A percentile compares a stretch with the other conserved stretches of the same genome.
These are phyloP conservation scores for Ganoderma multipileum DNA, from an alignment of 1,284 basidiomycete genomes.

Conservation along the genomic window DNA sequence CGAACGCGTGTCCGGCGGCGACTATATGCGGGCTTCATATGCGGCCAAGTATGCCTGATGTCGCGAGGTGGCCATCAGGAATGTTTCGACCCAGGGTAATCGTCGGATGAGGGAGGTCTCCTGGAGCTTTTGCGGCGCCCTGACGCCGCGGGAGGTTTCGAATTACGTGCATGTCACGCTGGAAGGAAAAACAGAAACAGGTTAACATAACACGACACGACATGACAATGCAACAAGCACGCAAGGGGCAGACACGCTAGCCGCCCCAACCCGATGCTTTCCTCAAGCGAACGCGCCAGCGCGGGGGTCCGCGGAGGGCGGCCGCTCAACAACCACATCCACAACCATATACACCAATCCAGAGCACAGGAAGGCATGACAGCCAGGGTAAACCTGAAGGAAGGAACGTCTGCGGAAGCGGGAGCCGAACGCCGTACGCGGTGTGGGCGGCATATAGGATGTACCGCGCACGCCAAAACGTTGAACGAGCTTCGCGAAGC, in stretches of 20 bases:
- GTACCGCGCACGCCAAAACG: slow-evolving; percentile 1
- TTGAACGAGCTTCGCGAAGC: background rate
- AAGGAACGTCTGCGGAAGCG: background rate
- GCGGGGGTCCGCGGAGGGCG: background rate
- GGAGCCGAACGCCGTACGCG: background rate
- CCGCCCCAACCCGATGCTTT: background rate
- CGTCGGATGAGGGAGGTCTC: background rate
- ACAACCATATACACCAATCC: background rate
- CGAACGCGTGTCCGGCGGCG: background rate
- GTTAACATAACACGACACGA: background rate
- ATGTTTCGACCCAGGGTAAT: no score
- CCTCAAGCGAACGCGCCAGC: background rate
- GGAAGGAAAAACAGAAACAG: background rate
- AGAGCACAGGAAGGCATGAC: background rate
- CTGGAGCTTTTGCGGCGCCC: background rate
- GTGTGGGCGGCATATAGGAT: background rate
- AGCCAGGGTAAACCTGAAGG: no score
- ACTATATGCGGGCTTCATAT: background rate
- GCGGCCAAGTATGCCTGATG: background rate
- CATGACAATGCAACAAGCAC: background rate
- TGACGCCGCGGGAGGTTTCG: background rate
- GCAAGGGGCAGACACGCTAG: background rate
- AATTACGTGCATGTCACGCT: background rate
- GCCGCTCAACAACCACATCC: background rate
- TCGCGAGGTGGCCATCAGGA: background rate